Conservation (phyloP, 2,329 filamentous ascomycete genomes). For the Cordyceps javanica region DNA sequence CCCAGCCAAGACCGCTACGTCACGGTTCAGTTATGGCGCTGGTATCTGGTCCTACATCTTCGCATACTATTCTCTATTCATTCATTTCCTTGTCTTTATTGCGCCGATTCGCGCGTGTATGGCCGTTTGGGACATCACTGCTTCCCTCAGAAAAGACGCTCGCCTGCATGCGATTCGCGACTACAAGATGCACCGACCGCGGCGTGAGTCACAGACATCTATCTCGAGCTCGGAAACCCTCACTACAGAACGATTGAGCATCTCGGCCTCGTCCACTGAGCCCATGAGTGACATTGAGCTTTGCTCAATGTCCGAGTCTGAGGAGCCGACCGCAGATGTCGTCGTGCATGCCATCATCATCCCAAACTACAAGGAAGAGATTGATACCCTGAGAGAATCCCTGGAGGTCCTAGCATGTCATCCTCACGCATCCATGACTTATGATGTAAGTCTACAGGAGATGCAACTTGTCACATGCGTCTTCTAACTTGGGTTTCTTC, state of each 20-base stretch:
- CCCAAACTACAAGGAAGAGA: constrained; percentile 69
- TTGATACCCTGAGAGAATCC: constrained; percentile 62
- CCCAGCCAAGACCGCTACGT: constrained; percentile 20
- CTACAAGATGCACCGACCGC: constrained; percentile 43
- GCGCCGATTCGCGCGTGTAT: constrained; percentile 59
- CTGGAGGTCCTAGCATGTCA: constrained; percentile 64
- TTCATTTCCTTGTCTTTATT: constrained; percentile 57
- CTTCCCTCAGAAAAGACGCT: constrained; percentile 39
- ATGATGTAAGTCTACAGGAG: constrained; percentile 54
- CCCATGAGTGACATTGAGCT: constrained; percentile 43
- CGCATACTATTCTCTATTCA: constrained; percentile 58
- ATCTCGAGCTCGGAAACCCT: constrained; percentile 51
- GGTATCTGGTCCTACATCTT: constrained; percentile 50
- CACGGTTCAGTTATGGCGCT: constrained; percentile 30
- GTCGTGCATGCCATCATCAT: constrained; percentile 63
- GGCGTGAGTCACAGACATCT: constrained; percentile 48
- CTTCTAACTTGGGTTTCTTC: background rate
- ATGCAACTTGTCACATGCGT: background rate
- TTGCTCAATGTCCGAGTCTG: constrained; percentile 40
- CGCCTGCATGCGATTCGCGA: constrained; percentile 40
- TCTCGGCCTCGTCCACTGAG: constrained; percentile 44
- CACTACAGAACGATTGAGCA: constrained; percentile 35
- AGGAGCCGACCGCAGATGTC: constrained; percentile 33
- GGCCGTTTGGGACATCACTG: constrained; percentile 53
- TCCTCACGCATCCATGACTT: constrained; percentile 54